phyloP scores from a whole-genome alignment of 2,329 filamentous ascomycete species.

The Arthrobotrys megalospora region DNA sequence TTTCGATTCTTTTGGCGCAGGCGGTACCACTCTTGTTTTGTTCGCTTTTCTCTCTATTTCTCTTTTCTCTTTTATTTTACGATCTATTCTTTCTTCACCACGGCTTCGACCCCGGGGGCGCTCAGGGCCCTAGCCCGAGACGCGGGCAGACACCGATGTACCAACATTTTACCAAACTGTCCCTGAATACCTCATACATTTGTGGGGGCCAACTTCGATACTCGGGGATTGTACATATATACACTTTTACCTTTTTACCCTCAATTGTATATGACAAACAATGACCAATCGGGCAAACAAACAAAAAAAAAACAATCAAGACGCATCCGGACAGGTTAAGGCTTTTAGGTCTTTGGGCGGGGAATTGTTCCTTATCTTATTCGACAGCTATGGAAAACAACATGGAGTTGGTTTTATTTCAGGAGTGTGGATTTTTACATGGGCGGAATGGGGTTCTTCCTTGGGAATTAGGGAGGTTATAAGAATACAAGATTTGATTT shows the following conservation, averaged over 20 bases:
- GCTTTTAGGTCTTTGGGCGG: neutral
- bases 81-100: neutral
- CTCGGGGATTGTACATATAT: slow-evolving; percentile 21
- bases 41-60: neutral
- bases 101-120: neutral
- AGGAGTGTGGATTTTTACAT: neutral
- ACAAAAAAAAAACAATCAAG: neutral
- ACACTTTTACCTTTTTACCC: neutral
- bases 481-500: slow-evolving; percentile 24
- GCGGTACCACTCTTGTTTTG: slow-evolving; percentile 21
- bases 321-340: neutral
- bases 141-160: slow-evolving; percentile 1
- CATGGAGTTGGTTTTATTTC: neutral
- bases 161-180: neutral
- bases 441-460: neutral
- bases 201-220: neutral
- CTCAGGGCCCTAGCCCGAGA: neutral
- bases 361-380: neutral
- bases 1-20: slow-evolving; percentile 12
- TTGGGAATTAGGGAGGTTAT: neutral
- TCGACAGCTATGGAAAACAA: neutral
- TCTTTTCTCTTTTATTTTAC: neutral
- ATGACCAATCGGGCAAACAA: neutral
- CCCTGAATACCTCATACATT: neutral
- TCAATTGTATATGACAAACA: slow-evolving; percentile 16